Conservation (phyloP, 345 rosid genomes). For the Brassica carinata region DNA sequence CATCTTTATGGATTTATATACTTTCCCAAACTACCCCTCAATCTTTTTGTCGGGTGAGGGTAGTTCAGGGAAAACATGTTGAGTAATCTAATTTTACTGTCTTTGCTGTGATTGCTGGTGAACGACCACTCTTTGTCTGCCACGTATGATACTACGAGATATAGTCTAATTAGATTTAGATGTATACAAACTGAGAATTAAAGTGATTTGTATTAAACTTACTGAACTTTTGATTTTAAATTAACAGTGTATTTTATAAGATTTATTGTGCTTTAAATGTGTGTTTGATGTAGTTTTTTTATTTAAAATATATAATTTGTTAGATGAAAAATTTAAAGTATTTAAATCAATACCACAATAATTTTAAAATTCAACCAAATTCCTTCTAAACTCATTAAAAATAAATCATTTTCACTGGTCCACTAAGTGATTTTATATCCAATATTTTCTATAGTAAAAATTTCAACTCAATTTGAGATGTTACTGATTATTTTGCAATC, state of each 20-base stretch:
- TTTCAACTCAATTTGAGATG: no score
- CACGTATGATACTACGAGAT: constrained; percentile 22
- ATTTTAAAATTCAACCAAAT: no score
- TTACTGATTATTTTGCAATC: no score
- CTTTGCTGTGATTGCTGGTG: neutral
- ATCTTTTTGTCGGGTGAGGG: neutral
- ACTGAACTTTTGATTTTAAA: neutral
- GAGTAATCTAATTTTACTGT: constrained; percentile 5
- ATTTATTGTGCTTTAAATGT: no score
- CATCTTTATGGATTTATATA: neutral
- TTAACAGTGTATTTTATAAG: neutral
- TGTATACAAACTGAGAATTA: neutral
- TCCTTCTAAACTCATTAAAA: no score
- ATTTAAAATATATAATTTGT: no score
- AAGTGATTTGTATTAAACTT: neutral
- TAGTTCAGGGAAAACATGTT: neutral
- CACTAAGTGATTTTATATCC: no score
- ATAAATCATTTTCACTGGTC: no score
- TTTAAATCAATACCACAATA: no score
- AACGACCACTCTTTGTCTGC: constrained; percentile 29
- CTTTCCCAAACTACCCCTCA: constrained; percentile 26
- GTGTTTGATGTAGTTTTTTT: no score
- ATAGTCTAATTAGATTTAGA: neutral
- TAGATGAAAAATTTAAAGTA: no score
- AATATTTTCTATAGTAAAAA: no score